phyloP scores from a whole-genome alignment of 441 rosid species.

The Pelargonium fulgidum region DNA sequence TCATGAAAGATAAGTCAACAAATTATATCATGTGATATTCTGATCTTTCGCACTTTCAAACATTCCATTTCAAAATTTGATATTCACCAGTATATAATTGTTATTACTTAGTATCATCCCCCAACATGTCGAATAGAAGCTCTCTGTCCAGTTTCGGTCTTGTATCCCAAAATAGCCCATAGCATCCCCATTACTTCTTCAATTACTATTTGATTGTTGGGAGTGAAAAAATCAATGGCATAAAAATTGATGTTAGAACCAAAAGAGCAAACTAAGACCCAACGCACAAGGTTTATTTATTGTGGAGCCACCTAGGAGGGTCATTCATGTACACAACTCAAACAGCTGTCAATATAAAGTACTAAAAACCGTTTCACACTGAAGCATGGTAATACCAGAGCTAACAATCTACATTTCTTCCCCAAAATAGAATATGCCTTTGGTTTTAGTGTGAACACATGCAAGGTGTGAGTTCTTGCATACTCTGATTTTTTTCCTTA shows the following conservation, averaged over 20 bases:
- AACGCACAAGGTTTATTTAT: too few relatives aligned
- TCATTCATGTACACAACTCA: too few relatives aligned
- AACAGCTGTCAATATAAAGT: background rate
- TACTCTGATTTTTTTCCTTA: background rate
- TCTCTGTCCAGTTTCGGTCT: background rate
- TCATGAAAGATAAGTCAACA: background rate
- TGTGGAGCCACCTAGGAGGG: too few relatives aligned
- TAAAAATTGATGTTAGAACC: background rate
- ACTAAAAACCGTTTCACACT: background rate
- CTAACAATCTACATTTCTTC: too few relatives aligned
- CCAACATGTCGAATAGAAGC: background rate
- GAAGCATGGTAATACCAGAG: background rate
- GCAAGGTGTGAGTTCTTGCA: too few relatives aligned
- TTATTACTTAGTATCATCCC: background rate
- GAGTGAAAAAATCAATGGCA: background rate
- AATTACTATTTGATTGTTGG: background rate
- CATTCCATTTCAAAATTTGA: background rate
- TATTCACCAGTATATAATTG: background rate
- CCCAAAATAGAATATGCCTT: too few relatives aligned
- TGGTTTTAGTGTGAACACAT: too few relatives aligned
- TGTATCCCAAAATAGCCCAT: background rate
- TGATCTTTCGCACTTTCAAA: conserved; percentile 7
- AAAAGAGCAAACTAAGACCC: background rate
- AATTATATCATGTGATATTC: background rate
- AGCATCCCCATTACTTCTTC: background rate